These are phyloP conservation scores for Hypoxylon sp. DNA, from an alignment of 2,329 filamentous ascomycete genomes.

Conservation along the genomic window DNA sequence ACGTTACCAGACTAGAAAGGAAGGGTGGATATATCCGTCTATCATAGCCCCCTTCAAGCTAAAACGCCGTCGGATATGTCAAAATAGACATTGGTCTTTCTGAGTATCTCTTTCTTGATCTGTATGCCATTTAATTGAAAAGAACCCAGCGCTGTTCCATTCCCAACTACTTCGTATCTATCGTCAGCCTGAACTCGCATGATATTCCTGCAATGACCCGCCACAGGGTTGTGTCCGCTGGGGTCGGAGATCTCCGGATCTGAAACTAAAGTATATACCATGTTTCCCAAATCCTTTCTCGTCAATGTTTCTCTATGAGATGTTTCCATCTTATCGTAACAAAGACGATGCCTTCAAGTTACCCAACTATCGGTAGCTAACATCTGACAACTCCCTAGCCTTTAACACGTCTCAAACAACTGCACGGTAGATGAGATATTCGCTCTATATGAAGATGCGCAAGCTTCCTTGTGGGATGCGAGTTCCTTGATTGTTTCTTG, in stretches of 20 bases:
- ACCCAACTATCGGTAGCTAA: neutral
- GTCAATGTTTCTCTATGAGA: neutral
- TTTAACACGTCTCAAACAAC: too few species aligned
- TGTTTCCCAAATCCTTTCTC: neutral
- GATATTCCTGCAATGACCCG: constrained; percentile 15
- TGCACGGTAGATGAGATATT: neutral
- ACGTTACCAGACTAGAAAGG: constrained; percentile 21
- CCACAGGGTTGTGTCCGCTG: neutral
- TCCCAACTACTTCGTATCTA: neutral
- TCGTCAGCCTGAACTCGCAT: neutral
- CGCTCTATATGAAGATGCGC: neutral
- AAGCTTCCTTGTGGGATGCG: too few species aligned
- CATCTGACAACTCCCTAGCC: neutral
- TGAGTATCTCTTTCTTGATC: neutral
- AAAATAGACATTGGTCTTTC: neutral
- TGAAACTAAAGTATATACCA: neutral
- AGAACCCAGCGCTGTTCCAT: neutral
- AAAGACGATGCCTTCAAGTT: neutral
- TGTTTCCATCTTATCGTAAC: neutral
- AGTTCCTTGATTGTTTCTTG: too few species aligned
- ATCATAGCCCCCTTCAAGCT: neutral
- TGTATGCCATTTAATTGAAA: neutral
- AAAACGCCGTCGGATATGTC: neutral
- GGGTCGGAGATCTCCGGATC: constrained; percentile 5
- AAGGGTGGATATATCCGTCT: constrained; percentile 2